phyloP scores from a whole-genome alignment of 306 rosid species.

The Herpetospermum pedunculosum region DNA sequence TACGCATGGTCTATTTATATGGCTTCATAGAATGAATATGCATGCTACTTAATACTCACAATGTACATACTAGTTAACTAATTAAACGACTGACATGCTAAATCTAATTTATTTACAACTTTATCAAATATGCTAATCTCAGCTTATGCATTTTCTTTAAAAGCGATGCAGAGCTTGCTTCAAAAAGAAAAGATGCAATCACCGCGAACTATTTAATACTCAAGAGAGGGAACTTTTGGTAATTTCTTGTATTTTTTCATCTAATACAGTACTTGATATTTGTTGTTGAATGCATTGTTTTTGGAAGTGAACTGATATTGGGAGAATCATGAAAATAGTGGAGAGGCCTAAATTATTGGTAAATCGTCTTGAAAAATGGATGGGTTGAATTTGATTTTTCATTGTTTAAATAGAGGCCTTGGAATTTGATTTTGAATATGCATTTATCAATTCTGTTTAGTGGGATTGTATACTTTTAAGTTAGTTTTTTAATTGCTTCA shows the following conservation, averaged over 20 bases:
- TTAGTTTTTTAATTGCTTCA: too few relatives aligned
- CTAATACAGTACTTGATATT: not conserved
- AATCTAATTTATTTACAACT: not conserved
- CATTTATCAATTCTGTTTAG: not conserved
- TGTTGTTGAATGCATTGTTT: not conserved
- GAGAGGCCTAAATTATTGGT: not conserved
- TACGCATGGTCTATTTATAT: too few relatives aligned
- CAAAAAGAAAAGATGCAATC: slow-evolving; percentile 54
- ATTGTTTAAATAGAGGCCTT: not conserved
- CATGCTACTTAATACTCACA: too few relatives aligned
- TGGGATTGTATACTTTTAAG: not conserved
- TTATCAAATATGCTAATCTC: slow-evolving; percentile 16
- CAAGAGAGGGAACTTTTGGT: slow-evolving; percentile 83
- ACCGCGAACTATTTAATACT: slow-evolving; percentile 27
- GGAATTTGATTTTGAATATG: not conserved
- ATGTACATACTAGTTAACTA: too few relatives aligned
- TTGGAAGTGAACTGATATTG: not conserved
- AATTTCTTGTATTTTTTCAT: slow-evolving; percentile 8
- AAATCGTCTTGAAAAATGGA: too few relatives aligned
- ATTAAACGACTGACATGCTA: not conserved
- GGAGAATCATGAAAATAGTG: not conserved
- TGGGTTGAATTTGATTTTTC: not conserved
- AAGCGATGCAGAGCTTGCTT: slow-evolving; percentile 42
- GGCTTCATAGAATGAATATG: too few relatives aligned
- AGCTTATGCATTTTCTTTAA: slow-evolving; percentile 8